Percentiles rank a stretch among this genome's conserved stretches.
Evolutionary conservation across 345 rosid species (phyloP).

Genomic region (Citrus sinensis): DNA sequence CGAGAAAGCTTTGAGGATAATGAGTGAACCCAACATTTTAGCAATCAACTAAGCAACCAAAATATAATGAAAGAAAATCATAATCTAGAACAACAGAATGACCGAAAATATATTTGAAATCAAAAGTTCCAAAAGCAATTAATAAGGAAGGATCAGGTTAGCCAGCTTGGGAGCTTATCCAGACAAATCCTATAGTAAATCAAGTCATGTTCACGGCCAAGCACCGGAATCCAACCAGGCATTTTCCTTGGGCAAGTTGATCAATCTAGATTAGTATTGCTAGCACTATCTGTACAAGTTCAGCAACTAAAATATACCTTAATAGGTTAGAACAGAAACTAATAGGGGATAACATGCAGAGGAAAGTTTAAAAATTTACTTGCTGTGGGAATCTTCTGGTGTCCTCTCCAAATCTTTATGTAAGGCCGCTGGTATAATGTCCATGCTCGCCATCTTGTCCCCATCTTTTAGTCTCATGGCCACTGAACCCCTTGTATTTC

Average conservation of each 20-base stretch:
- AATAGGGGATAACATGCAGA: not conserved
- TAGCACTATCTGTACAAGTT: not conserved
- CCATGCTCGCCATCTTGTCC: constrained; percentile 93
- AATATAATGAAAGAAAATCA: not conserved
- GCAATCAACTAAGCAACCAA: not conserved
- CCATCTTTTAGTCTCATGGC: constrained; percentile 81
- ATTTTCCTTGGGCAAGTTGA: not conserved
- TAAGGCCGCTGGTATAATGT: constrained; percentile 67
- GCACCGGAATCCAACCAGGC: not conserved
- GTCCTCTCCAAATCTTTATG: constrained; percentile 47
- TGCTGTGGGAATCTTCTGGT: constrained; percentile 35
- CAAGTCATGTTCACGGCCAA: not conserved
- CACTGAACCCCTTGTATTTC: constrained; percentile 81
- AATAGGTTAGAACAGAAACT: not conserved
- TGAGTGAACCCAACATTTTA: not conserved
- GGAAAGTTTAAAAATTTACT: constrained; percentile 34
- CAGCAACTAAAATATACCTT: not conserved
- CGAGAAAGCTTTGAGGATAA: not conserved
- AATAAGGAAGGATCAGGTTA: not conserved
- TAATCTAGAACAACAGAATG: not conserved
- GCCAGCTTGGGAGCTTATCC: not conserved
- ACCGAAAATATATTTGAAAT: not conserved
- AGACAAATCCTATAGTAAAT: not conserved
- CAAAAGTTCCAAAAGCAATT: not conserved
- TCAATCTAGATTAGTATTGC: not conserved